phyloP scores from a whole-genome alignment of 169 alveolate genomes.

The Plasmodium blacklocki region DNA sequence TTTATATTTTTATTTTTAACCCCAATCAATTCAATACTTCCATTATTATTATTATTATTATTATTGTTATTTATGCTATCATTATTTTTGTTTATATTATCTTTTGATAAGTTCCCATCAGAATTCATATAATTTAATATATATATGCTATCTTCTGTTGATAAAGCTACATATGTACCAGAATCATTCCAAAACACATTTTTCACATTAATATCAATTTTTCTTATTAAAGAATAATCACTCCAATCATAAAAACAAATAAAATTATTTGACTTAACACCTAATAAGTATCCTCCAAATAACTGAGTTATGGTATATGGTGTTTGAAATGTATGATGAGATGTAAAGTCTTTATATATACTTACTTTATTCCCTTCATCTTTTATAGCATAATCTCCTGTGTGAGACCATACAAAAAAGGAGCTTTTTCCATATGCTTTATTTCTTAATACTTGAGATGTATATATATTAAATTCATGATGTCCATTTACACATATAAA shows the following conservation, averaged over 20 bases:
- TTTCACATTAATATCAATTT: slow-evolving; percentile 68
- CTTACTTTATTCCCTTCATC: slow-evolving; percentile 90
- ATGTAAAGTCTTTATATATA: slow-evolving; percentile 89
- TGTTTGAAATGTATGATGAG: slow-evolving; percentile 89
- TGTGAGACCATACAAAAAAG: slow-evolving; percentile 95
- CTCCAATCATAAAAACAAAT: slow-evolving; percentile 97
- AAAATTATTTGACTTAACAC: slow-evolving; percentile 91
- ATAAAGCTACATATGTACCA: slow-evolving; percentile 80
- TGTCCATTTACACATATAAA: slow-evolving; percentile 97
- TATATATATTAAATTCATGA: slow-evolving; percentile 96
- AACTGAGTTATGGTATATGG: slow-evolving; percentile 89
- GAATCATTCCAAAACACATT: slow-evolving; percentile 84
- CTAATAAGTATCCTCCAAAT: slow-evolving; percentile 93
- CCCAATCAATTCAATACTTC: background rate
- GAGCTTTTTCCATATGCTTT: slow-evolving; percentile 95
- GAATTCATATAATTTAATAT: slow-evolving; percentile 77
- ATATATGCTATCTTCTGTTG: slow-evolving; percentile 78
- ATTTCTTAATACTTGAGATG: slow-evolving; percentile 92
- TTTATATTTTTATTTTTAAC: slow-evolving; percentile 20
- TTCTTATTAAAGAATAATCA: slow-evolving; percentile 77
- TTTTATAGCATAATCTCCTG: slow-evolving; percentile 96
- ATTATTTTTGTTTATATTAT: background rate
- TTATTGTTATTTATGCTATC: background rate
- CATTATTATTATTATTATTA: background rate
- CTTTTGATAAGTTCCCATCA: slow-evolving; percentile 2